Base-by-base conservation (phyloP, 2,329 filamentous ascomycete species). In the Aspergillus sp. region DNA sequence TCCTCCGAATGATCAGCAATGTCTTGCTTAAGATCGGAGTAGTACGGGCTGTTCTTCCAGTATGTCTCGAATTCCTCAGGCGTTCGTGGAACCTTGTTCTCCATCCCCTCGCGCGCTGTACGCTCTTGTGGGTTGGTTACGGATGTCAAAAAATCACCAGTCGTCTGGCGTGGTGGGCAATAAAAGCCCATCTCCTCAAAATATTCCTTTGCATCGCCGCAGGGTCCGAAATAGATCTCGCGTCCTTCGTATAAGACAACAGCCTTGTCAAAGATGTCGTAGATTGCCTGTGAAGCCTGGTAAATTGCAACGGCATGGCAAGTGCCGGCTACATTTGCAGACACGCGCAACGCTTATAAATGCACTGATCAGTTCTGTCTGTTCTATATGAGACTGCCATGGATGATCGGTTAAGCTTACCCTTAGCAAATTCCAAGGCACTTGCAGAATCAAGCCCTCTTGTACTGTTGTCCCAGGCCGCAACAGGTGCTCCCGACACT, bases 211-310 rank as follows among this genome's bases (percentile, higher is more conserved):
- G 89, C 90, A 2, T 78, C 70, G 6, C 66, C 69, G 0, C 85
- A 83, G 0, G 84, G 82, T 0, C 90, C 90, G 62, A 88, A 93
- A 76, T 86, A 93, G 61, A 93, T 93, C 67, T 93, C 84, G 0
- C 87, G 82, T 1, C 90, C 90, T 67, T 92, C 87, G 66, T 93
- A 91, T 0, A 93, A 77, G 0, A 93, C 87, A 0, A 86, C 81
- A 0, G 84, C 85, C 69, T 92, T 92, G 74, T 93, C 89, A 65
- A 93, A 93, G 15, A 86, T 75, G 55, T 87, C 82, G 56, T 81
- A 82, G 14, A 81, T 79, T 44, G 72, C 75, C 59, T 82, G 78
- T 14, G 78, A 79, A 17, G 79, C 79, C 62, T 82, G 80, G 65
- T 87, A 87, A 14, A 86, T 84, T 0, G 84, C 82, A 23, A 87